These are phyloP conservation scores for Cyberlindnera mrakii DNA, from an alignment of 805 yeast genomes.

Conservation along the genomic window DNA sequence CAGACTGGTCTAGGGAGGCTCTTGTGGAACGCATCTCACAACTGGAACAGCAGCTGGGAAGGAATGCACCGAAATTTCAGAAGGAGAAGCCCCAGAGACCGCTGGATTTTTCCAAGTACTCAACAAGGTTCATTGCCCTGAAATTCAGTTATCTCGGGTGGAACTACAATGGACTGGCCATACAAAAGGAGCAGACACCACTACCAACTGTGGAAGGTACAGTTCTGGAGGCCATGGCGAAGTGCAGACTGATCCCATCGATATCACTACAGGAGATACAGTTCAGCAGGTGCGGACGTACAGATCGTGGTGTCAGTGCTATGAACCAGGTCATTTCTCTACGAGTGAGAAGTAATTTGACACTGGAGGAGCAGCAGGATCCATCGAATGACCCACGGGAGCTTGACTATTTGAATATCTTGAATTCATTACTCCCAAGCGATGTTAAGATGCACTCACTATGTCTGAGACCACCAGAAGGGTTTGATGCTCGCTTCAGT, in stretches of 20 bases:
- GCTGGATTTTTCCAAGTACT: conserved; percentile 61
- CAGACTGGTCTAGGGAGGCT: conserved; percentile 59
- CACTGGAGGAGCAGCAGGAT: conserved; percentile 54
- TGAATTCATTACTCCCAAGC: conserved; percentile 72
- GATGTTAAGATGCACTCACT: conserved; percentile 82
- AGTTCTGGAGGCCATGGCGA: conserved; percentile 64
- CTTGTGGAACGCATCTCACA: conserved; percentile 50
- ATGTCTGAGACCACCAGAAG: conserved; percentile 74
- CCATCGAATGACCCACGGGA: conserved; percentile 58
- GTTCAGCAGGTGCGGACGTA: conserved; percentile 90
- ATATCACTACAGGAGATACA: conserved; percentile 49
- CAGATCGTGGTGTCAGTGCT: conserved; percentile 96
- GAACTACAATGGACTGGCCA: conserved; percentile 88
- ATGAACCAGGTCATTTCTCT: conserved; percentile 90
- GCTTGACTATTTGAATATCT: conserved; percentile 64
- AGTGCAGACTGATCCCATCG: conserved; percentile 58
- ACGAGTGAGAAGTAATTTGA: conserved; percentile 61
- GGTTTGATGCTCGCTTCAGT: conserved; percentile 89
- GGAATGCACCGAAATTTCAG: conserved; percentile 1
- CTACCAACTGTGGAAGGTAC: conserved; percentile 83
- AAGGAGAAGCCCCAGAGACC: conserved; percentile 24
- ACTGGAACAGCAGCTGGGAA: conserved; percentile 38
- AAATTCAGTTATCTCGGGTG: conserved; percentile 88
- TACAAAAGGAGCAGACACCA: conserved; percentile 69
- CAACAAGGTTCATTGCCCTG: conserved; percentile 68